Evolutionary conservation across 192 early-diverging fungal genomes (phyloP).

Genomic region (Funneliformis mosseae): DNA sequence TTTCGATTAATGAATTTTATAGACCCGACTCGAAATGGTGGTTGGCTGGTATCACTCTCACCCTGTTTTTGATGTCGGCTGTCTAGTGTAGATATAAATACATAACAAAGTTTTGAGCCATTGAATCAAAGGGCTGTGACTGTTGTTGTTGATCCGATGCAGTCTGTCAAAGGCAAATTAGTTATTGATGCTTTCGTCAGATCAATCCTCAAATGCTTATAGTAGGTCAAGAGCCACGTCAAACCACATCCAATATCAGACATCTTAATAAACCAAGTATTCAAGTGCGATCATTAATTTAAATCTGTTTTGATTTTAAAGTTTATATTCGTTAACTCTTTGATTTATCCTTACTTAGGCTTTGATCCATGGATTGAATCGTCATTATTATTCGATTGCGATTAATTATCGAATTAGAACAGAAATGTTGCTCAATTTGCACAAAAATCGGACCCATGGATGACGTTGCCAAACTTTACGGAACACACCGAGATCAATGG

Average conservation of each 20-base stretch:
- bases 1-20: neutral
- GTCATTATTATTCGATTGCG: conserved; percentile 99
- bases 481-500: conserved; percentile 85
- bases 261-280: conserved; percentile 93
- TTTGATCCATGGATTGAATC: conserved; percentile 96
- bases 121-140: conserved; percentile 94
- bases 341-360: conserved; percentile 59
- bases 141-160: conserved; percentile 98
- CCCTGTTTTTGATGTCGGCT: conserved; percentile 99
- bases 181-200: conserved; percentile 98
- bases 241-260: conserved; percentile 98
- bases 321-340: neutral
- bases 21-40: conserved; percentile 97
- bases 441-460: conserved; percentile 99
- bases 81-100: conserved; percentile 99
- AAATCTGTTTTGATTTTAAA: neutral
- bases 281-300: conserved; percentile 54
- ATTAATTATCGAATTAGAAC: conserved; percentile 99
- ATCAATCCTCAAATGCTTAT: conserved; percentile 89
- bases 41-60: conserved; percentile 99
- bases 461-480: conserved; percentile 76
- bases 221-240: conserved; percentile 91
- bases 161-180: conserved; percentile 99
- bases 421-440: conserved; percentile 98
- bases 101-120: conserved; percentile 97